Evolutionary conservation across 163 green algal species (phyloP), one percentile per base, ranked within the genome.

Genomic region (Scenedesmus sp.): DNA sequence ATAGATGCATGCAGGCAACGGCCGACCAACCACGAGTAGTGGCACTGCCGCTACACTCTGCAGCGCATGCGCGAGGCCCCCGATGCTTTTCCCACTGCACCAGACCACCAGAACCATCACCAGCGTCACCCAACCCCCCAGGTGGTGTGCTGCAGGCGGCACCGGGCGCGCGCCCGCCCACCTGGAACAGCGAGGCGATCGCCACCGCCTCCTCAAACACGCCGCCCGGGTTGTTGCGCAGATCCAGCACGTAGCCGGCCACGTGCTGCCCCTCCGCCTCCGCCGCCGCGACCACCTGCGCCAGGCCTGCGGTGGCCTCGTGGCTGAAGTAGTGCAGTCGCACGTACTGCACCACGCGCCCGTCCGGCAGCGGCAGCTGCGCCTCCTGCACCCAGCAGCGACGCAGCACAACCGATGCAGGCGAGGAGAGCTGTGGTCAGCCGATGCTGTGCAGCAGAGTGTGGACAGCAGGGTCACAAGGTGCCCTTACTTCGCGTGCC

Each of bases 141-240:
- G n/a, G n/a, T n/a, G n/a, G n/a, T n/a, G n/a, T n/a, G n/a, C n/a
- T n/a, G n/a, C n/a, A n/a, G n/a, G n/a, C n/a, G n/a, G n/a, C 7
- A 15, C 51, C 24, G 51, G 20, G 44, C 44, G 56, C 24, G 3
- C 13, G n/a, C 79, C 26, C 56, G 0, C 30, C 24, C n/a, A 87
- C 26, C 78, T 95, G 82, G 49, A 97, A 93, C 22, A 96, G 59
- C 1, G 92, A 87, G 0, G 95, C 93, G 3, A 89, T 92, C 37
- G 93, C 91, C 15, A 97, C 91, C 1, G 94, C 95, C 82, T 97
- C 95, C 91, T 97, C 95, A 92, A 97, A 97, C 82, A 96, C 94
- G 1, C 95, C 95, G 22, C 95, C 93, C 3, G 93, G 91, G 79
- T 95, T 84, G 53, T 95, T 95, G 20, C 93, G 68, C 49, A 95